Percentiles rank a stretch among this genome's conserved stretches.
Conservation (phyloP, 169 alveolate genomes). For the Cryptosporidium bovis region DNA sequence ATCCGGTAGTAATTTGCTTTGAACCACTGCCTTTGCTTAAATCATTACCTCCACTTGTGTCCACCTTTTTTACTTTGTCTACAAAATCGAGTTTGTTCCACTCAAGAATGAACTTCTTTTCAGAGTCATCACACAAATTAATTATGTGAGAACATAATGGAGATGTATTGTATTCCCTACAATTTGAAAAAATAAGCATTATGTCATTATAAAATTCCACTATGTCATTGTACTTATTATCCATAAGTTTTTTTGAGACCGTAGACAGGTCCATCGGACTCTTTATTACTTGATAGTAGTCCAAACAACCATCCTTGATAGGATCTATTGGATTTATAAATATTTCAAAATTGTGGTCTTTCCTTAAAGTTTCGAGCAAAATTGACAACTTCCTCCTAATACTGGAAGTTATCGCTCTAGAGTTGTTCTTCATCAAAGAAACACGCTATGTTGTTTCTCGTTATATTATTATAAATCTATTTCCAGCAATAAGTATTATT, state of each 20-base stretch:
- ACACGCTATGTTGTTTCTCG: too few species aligned
- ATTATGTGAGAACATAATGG: constrained; percentile 37
- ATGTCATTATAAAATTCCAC: constrained; percentile 21
- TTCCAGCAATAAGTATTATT: too few species aligned
- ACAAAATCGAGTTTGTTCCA: constrained; percentile 55
- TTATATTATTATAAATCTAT: too few species aligned
- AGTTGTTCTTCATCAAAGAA: constrained; percentile 1
- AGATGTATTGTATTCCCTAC: constrained; percentile 60
- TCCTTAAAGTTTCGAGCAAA: constrained; percentile 38
- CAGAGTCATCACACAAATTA: constrained; percentile 28
- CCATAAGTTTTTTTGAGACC: constrained; percentile 9
- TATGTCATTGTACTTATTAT: constrained; percentile 15
- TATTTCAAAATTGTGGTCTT: constrained; percentile 34
- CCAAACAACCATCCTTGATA: constrained; percentile 39
- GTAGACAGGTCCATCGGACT: constrained; percentile 54
- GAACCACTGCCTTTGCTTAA: not conserved
- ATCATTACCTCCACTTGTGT: not conserved
- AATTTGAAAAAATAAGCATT: constrained; percentile 38
- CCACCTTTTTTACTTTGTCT: constrained; percentile 12
- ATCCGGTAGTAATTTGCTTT: not conserved
- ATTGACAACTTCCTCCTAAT: constrained; percentile 32
- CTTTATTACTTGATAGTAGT: constrained; percentile 54
- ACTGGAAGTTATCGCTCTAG: constrained; percentile 42
- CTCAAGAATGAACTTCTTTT: constrained; percentile 14
- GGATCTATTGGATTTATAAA: constrained; percentile 64